A percentile compares a stretch with the other conserved stretches of the same genome.
Evolutionary conservation across 305 asterid species (phyloP).

Genomic region (Rubia balearica): DNA sequence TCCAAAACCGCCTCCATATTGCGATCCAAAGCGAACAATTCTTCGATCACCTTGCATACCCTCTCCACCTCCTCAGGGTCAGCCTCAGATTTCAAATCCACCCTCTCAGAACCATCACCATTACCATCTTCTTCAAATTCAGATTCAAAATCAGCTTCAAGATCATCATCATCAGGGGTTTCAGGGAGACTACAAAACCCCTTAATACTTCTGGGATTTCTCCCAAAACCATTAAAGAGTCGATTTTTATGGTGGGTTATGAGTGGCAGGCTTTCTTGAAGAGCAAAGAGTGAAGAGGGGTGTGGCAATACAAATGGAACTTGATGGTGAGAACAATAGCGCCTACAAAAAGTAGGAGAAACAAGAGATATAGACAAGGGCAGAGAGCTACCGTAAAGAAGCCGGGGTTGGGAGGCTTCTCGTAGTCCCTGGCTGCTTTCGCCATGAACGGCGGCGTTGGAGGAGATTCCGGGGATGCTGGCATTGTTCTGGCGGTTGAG

Average conservation of each 20-base stretch:
- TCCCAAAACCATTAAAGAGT: not conserved
- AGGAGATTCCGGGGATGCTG: slow-evolving; percentile 20
- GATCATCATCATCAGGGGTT: slow-evolving; percentile 19
- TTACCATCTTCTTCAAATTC: slow-evolving; percentile 34
- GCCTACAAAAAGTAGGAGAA: slow-evolving; percentile 40
- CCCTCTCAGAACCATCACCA: slow-evolving; percentile 25
- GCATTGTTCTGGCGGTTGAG: slow-evolving; percentile 18
- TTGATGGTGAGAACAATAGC: slow-evolving; percentile 45
- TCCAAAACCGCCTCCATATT: slow-evolving; percentile 89
- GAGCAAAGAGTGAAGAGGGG: slow-evolving; percentile 58
- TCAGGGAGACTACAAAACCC: slow-evolving; percentile 25
- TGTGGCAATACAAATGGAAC: slow-evolving; percentile 68
- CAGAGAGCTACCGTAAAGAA: slow-evolving; percentile 64
- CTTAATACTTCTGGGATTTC: slow-evolving; percentile 21
- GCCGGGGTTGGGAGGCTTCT: slow-evolving; percentile 35
- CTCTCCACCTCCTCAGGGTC: slow-evolving; percentile 60
- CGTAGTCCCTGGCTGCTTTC: slow-evolving; percentile 27
- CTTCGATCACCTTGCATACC: slow-evolving; percentile 71
- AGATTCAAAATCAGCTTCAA: slow-evolving; percentile 34
- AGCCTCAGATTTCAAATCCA: slow-evolving; percentile 27
- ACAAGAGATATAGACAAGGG: slow-evolving; percentile 57
- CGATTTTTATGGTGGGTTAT: not conserved
- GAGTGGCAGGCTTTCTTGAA: slow-evolving; percentile 52
- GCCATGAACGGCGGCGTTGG: slow-evolving; percentile 18
- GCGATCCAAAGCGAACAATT: slow-evolving; percentile 70